A percentile compares a stretch with the other conserved stretches of the same genome.
Evolutionary conservation across 495 filamentous ascomycete species (phyloP).

Genomic region (Chaetomium tenue): DNA sequence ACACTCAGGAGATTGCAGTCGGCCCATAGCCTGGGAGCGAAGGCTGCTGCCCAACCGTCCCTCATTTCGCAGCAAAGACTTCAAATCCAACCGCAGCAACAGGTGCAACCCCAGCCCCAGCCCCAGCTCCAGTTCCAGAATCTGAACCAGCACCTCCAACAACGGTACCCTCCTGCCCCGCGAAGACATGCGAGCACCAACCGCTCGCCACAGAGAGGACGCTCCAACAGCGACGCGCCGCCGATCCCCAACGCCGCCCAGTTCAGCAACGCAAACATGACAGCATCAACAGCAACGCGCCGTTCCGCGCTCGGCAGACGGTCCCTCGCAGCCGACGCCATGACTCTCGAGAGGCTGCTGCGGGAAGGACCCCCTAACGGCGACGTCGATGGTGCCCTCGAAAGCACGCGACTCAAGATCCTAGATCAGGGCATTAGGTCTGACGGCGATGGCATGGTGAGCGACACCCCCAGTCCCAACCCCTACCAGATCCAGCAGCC

Average conservation of each 20-base stretch:
- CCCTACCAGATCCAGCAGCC: no score
- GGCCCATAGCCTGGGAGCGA: constrained; percentile 54
- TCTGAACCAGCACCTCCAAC: constrained; percentile 25
- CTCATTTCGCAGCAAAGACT: constrained; percentile 55
- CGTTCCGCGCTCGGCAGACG: constrained; percentile 55
- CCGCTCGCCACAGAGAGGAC: constrained; percentile 56
- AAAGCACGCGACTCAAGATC: constrained; percentile 73
- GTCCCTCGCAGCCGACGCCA: constrained; percentile 55
- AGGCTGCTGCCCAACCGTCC: constrained; percentile 41
- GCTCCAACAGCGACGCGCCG: constrained; percentile 73
- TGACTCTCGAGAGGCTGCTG: constrained; percentile 64
- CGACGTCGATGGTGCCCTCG: constrained; percentile 63
- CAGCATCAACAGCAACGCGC: constrained; percentile 32
- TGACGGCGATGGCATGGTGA: constrained; percentile 88
- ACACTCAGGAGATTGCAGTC: constrained; percentile 56
- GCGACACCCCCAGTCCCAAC: constrained; percentile 12
- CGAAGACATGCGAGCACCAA: constrained; percentile 42
- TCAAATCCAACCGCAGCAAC: constrained; percentile 35
- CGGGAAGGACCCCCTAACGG: constrained; percentile 71
- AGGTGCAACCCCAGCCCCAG: constrained; percentile 23
- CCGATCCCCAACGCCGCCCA: constrained; percentile 26
- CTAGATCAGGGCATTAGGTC: constrained; percentile 75
- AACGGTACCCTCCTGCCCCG: constrained; percentile 10
- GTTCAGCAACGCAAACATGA: constrained; percentile 35
- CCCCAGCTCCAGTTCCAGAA: constrained; percentile 24